Base-by-base conservation (phyloP, 2,329 filamentous ascomycete species). In the Aureobasidium melanogenum region DNA sequence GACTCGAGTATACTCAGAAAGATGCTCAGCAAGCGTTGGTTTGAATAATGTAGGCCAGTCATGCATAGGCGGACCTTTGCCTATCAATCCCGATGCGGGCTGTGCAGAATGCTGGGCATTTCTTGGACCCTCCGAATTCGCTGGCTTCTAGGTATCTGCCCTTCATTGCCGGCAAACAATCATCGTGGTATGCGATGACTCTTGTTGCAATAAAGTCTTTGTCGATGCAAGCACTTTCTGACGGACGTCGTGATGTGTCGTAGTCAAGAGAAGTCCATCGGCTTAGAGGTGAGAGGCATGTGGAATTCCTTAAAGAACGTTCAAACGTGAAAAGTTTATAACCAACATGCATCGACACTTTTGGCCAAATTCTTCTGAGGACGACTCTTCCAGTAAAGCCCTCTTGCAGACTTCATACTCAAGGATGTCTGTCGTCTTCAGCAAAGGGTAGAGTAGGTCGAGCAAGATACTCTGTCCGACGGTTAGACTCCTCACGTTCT, bases 81-180 rank as follows among this genome's bases (percentile, higher is more conserved):
- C 55, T 58, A 58, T 58, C 55, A 48, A 7, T 19, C 22, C 54
- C 10, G 14, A 9, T 9, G 14, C 30, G 54, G 54, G 54, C 54
- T 57, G 39, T 57, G 54, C 54, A 57, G 17, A 34, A 44, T 58
- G 55, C 43, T 58, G 55, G 43, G 55, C 55, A 38, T 58, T 24
- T 48, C 55, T 48, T 48, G 55, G 41, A 30, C 43, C 30, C n/a
- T 38, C 55, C 32, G 24, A 39, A 15, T 8, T 43, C 8, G 51
- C 36, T 24, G 51, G 10, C 38, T 15, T 9, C 5, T n/a, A 44
- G 15, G n/a, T n/a, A 8, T 5, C 34, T 52, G 10, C 34, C 9
- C 10, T 14, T 15, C 6, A 36, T 15, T 6, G 14, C 14, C 32
- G 5, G 32, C 30, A 32, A 32, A 12, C 14, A 5, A 36, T 3